These are phyloP conservation scores for Paspalum notatum DNA, from an alignment of 176 grass and related monocot genomes.

Conservation along the genomic window DNA sequence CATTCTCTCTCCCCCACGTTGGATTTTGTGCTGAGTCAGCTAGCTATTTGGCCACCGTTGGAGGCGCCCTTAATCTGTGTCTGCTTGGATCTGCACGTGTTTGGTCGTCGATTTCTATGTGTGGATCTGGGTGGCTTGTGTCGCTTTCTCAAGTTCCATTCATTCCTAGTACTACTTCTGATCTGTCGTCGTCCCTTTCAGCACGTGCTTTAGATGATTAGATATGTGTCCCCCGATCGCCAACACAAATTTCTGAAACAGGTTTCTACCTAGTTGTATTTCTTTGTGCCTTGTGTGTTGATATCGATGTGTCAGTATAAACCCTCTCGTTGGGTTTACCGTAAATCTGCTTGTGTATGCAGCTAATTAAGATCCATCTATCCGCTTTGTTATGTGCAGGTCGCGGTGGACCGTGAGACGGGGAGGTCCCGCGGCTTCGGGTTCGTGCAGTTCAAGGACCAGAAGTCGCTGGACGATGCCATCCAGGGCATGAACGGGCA, in stretches of 20 bases:
- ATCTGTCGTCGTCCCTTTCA: neutral
- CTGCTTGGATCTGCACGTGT: too few relatives aligned
- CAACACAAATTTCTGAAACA: neutral
- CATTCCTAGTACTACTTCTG: neutral
- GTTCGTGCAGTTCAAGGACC: slow-evolving; percentile 4
- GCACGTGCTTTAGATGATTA: neutral
- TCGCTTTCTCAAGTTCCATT: neutral
- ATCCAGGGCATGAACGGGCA: slow-evolving; percentile 68
- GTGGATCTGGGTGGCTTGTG: too few relatives aligned
- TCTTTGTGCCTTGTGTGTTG: too few relatives aligned
- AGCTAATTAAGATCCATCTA: neutral
- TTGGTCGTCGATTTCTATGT: too few relatives aligned
- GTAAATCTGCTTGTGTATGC: too few relatives aligned
- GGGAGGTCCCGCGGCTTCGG: neutral
- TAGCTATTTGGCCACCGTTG: too few relatives aligned
- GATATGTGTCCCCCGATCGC: neutral
- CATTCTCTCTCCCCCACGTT: too few relatives aligned
- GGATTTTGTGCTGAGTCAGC: too few relatives aligned
- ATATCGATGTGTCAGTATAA: too few relatives aligned
- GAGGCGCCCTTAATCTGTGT: too few relatives aligned
- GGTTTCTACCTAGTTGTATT: too few relatives aligned
- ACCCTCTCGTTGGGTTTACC: too few relatives aligned
- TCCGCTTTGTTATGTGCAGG: neutral
- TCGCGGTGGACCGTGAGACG: neutral
- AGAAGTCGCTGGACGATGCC: slow-evolving; percentile 54